Base-by-base conservation (phyloP, 176 grass and related monocot genomes). In the Calamus simplicifolius region DNA sequence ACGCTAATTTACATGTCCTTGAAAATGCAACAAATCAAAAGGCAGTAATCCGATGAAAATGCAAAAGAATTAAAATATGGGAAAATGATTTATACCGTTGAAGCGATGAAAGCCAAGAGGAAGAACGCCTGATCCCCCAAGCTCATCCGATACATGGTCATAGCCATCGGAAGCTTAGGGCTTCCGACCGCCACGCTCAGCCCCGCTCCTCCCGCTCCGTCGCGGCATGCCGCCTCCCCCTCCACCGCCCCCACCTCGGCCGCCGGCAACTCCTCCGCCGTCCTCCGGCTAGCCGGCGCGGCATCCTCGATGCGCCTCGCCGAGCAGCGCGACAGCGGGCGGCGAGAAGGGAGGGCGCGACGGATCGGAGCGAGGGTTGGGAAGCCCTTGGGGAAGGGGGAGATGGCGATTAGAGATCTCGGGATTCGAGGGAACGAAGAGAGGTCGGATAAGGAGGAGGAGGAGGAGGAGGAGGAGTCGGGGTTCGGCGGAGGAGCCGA, bases 41-140 rank as follows among this genome's bases (percentile, higher is more conserved):
- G 35, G 35, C 35, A 43, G 2, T 43, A 43, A 43, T 12, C 35
- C 12, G 35, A 13, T 5, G 12, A 13, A 12, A 43, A 43, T 2
- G 1, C 1, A 43, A 43, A 43, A 13, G 7, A 43, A 43, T 3
- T 43, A 43, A 43, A 43, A 43, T 23, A 23, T 43, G 35, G 35
- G 8, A 43, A 43, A 43, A 43, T 2, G 8, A 43, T 43, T 35
- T 43, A 43, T 43, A 88, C 89, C 68, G 77, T 75, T 54, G 73
- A 68, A 51, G 77, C 84, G 19, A 85, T 71, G 51, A 79, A 63
- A 4, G 84, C 54, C 59, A 94, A 67, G 53, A 88, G 63, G 26
- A 79, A 85, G 84, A 94, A 88, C 52, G 82, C 67, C 48, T 71
- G 89, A 71, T 88, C 84, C 5, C 67, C 81, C 6, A 78, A 74